Conservation (phyloP, 106 monocot genomes). For the Vanilla planifolia region DNA sequence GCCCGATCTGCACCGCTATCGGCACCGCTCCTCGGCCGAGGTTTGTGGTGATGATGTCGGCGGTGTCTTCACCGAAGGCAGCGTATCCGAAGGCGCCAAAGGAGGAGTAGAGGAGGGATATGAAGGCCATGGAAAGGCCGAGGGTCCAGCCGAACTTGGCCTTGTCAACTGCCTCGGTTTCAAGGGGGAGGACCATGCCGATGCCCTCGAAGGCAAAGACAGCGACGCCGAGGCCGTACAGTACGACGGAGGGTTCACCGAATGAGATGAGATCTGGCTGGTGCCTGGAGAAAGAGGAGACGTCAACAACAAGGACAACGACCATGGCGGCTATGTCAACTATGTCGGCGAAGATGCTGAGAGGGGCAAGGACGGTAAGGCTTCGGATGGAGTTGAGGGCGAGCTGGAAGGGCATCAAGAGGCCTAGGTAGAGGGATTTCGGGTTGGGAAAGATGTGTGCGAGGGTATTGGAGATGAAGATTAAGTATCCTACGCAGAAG, state of each 20-base stretch:
- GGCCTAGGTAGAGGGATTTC: conserved; percentile 32
- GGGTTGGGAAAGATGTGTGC: conserved; percentile 28
- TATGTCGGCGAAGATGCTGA: conserved; percentile 63
- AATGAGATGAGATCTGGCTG: conserved; percentile 13
- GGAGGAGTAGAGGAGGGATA: conserved; percentile 35
- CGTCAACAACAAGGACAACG: conserved; percentile 42
- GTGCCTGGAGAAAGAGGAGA: background rate
- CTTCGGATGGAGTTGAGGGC: conserved; percentile 49
- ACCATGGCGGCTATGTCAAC: conserved; percentile 62
- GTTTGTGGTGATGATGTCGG: conserved; percentile 60
- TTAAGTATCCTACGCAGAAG: conserved; percentile 52
- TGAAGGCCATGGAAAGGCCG: conserved; percentile 50
- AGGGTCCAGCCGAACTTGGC: conserved; percentile 29
- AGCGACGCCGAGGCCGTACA: conserved; percentile 57
- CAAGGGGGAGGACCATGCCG: conserved; percentile 57
- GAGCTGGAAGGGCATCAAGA: conserved; percentile 53
- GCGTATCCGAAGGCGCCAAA: conserved; percentile 56
- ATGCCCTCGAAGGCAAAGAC: conserved; percentile 59
- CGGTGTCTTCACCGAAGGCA: conserved; percentile 49
- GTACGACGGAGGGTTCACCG: conserved; percentile 14
- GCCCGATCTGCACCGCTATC: conserved; percentile 39
- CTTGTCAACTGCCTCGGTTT: conserved; percentile 42
- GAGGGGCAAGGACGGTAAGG: conserved; percentile 51
- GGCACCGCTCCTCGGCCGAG: conserved; percentile 38
- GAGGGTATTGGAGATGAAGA: conserved; percentile 51